These are phyloP conservation scores for Russula vinacea DNA, from an alignment of 768 basidiomycete genomes.

Conservation along the genomic window DNA sequence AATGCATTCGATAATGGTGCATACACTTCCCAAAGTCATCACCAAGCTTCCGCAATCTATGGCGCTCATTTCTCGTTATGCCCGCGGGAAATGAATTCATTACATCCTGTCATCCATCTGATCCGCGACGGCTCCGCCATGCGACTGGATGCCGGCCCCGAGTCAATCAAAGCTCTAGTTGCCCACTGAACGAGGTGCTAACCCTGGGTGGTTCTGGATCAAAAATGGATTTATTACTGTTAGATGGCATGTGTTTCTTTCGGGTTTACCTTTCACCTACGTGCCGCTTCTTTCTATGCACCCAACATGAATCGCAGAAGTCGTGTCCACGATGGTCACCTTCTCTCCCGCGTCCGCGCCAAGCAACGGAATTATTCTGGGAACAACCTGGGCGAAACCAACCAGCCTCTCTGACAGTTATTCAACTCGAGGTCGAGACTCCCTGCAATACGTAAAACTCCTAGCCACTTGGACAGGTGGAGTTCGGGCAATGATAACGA, in stretches of 20 bases:
- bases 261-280: too few relatives aligned
- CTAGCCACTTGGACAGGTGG: slow-evolving; percentile 49
- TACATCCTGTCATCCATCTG: slow-evolving; percentile 38
- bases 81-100: slow-evolving; percentile 15
- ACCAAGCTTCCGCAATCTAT: background rate
- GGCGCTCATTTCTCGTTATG: background rate
- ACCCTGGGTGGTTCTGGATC: background rate
- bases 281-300: background rate
- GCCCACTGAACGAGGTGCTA: background rate
- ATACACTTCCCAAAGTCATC: background rate
- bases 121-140: slow-evolving; percentile 37
- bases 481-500: slow-evolving; percentile 39
- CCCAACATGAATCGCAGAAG: slow-evolving; percentile 21
- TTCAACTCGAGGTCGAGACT: slow-evolving; percentile 34
- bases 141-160: background rate
- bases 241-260: too few relatives aligned
- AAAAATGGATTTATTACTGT: background rate
- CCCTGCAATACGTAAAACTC: slow-evolving; percentile 41
- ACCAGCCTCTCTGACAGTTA: slow-evolving; percentile 22
- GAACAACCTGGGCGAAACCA: background rate
- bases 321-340: slow-evolving; percentile 43
- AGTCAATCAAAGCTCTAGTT: too few relatives aligned
- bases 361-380: background rate
- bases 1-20: background rate
- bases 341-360: background rate